phyloP scores from a whole-genome alignment of 768 basidiomycete genomes.

The Panaeolus papilionaceus region DNA sequence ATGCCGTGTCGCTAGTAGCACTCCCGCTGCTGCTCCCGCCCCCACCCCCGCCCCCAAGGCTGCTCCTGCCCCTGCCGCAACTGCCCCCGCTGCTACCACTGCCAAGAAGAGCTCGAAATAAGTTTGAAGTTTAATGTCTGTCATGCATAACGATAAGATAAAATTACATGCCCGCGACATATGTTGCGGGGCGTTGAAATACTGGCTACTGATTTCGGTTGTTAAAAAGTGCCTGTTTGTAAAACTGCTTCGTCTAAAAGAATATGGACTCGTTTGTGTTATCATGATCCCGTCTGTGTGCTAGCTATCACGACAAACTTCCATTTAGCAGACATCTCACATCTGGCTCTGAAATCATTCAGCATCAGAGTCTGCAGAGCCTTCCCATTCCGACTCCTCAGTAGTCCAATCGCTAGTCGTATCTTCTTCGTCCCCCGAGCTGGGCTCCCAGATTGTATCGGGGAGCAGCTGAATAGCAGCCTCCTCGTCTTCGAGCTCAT shows the following conservation, averaged over 20 bases:
- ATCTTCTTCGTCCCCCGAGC: background rate
- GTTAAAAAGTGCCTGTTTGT: background rate
- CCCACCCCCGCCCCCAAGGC: background rate
- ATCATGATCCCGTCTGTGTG: background rate
- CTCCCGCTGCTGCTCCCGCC: background rate
- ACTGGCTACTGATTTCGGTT: background rate
- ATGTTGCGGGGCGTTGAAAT: background rate
- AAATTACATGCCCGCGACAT: background rate
- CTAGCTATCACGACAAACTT: no score
- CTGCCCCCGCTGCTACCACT: background rate
- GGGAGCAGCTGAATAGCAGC: background rate
- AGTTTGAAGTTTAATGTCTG: background rate
- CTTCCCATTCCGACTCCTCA: background rate
- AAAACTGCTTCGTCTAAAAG: constrained; percentile 1
- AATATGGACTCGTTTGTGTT: background rate
- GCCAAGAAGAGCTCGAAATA: constrained; percentile 6
- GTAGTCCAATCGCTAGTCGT: background rate
- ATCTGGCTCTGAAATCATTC: background rate
- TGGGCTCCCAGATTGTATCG: background rate
- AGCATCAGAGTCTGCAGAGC: background rate
- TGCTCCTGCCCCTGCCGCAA: background rate
- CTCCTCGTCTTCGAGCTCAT: background rate
- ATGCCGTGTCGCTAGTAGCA: constrained; percentile 27
- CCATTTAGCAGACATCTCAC: no score
- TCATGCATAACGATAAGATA: background rate